Evolutionary conservation across 1,139 yeast species (phyloP).

Genomic region (Hansenula anomala): DNA sequence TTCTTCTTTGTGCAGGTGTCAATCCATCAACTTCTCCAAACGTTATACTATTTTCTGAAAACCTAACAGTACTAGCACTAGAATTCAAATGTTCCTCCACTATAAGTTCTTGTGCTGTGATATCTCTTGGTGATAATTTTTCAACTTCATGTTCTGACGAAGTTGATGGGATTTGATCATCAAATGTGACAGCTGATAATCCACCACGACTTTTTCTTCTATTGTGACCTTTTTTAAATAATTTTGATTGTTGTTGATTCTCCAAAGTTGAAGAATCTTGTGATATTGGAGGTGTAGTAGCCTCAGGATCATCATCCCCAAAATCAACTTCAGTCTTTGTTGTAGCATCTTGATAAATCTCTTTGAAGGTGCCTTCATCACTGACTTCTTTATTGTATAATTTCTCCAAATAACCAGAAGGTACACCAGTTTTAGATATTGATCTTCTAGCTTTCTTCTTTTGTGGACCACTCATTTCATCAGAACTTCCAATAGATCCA

Average conservation of each 20-base stretch:
- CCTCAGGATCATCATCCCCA: slow-evolving; percentile 7
- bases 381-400: slow-evolving; percentile 15
- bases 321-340: slow-evolving; percentile 6
- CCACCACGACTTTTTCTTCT: slow-evolving; percentile 24
- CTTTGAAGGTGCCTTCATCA: slow-evolving; percentile 18
- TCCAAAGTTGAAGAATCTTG: slow-evolving; percentile 2
- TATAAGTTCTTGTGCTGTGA: background rate
- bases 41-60: background rate
- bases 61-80: background rate
- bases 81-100: background rate
- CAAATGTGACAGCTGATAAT: slow-evolving; percentile 20
- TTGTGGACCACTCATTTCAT: slow-evolving; percentile 9
- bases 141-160: background rate
- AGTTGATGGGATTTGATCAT: slow-evolving; percentile 3
- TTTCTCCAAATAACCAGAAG: slow-evolving; percentile 22
- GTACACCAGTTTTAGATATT: background rate
- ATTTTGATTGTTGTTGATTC: background rate
- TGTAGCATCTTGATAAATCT: background rate
- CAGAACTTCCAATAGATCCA: too few relatives aligned
- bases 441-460: slow-evolving; percentile 7
- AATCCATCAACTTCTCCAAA: slow-evolving; percentile 1
- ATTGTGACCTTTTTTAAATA: slow-evolving; percentile 15
- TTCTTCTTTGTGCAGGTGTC: slow-evolving; percentile 20
- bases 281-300: slow-evolving; percentile 4
- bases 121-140: background rate